phyloP scores from a whole-genome alignment of 306 rosid genomes.

The Lagenaria siceraria region DNA sequence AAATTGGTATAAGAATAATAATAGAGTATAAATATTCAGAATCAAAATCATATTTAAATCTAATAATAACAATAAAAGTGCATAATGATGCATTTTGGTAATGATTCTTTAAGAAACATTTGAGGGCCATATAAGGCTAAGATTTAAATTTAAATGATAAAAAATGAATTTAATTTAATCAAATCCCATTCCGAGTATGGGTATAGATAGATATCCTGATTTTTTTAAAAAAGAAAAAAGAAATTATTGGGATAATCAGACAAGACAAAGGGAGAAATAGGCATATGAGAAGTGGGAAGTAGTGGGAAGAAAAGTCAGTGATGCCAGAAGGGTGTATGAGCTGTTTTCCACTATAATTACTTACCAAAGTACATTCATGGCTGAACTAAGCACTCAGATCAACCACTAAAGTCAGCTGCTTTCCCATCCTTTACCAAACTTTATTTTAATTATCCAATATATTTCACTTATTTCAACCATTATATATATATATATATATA shows the following conservation, averaged over 20 bases:
- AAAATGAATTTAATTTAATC: neutral
- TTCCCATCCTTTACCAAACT: conserved; percentile 4
- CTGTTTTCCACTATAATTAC: conserved; percentile 9
- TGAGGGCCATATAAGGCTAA: neutral
- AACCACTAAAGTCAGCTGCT: neutral
- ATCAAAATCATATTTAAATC: neutral
- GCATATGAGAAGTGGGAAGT: neutral
- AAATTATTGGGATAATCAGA: neutral
- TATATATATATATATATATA: no score
- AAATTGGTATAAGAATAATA: neutral
- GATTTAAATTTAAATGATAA: neutral
- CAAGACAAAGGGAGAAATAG: neutral
- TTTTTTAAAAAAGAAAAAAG: neutral
- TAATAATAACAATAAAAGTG: neutral
- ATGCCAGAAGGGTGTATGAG: neutral
- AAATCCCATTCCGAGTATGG: neutral
- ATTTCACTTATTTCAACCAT: no score
- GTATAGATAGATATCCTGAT: neutral
- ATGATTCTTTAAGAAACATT: neutral
- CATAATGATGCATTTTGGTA: neutral
- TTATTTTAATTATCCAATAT: neutral
- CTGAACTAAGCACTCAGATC: neutral
- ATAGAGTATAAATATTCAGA: neutral
- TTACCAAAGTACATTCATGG: neutral
- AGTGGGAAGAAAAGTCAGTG: conserved; percentile 3